Base-by-base conservation (phyloP, 192 early-diverging fungal genomes). In the Chytriomyces hyalinus region DNA sequence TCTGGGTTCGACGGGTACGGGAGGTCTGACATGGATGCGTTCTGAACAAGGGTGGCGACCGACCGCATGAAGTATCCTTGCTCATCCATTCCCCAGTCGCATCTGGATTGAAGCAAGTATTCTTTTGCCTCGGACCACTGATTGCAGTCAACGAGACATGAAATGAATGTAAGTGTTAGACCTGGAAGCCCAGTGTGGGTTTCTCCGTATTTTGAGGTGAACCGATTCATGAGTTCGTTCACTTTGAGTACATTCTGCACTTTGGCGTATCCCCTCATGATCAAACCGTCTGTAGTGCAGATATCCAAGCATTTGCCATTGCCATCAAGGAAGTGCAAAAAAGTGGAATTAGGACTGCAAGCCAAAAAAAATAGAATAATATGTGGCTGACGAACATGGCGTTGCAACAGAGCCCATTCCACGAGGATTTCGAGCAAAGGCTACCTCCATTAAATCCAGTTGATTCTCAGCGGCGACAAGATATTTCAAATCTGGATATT, bases 401-500 rank as follows among this genome's bases (percentile, higher is more conserved):
- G 36, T 36, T 36, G 36, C 36, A 36, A 36, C 36, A 36, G 36
- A 2, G 0, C 2, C 36, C 36, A 36, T 36, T 36, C 36, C 36
- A 36, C 36, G 36, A 36, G 36, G 36, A 36, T 36, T 36, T 36
- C 36, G 36, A 36, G 36, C 36, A 36, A 36, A 36, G 36, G 36
- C 36, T 4, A 3, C 65, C 22, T 67, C 65, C 44, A 67, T 17
- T 43, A 47, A 45, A 46, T 46, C 26, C 8, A 67, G 22, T 13
- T 47, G 43, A 67, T 17, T 13, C 36, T 10, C 65, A 36, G 65
- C 45, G 43, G n/a, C 26, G 11, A 17, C 10, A 13, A 67, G 43
- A 28, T 47, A 46, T 44, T 44, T 8, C 69, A 70, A 17, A 70
- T 70, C 69, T 20, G 69, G 69, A 70, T 70, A 70, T 51, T 53